phyloP scores from a whole-genome alignment of 148 eudicot genomes.

The Fagopyrum esculentum region DNA sequence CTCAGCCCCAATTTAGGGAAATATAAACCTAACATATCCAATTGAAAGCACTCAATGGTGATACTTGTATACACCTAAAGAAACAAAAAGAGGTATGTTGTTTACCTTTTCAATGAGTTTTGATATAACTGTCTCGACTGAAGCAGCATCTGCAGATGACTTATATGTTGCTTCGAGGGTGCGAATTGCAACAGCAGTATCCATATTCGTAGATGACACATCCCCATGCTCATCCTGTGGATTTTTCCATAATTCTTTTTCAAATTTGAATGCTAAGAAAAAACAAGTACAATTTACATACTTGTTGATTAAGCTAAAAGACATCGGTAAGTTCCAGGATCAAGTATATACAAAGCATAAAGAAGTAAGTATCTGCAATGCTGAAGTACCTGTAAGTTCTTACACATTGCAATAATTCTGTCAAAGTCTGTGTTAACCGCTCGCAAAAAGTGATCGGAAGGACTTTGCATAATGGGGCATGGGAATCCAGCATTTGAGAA shows the following conservation, averaged over 20 bases:
- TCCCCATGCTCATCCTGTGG: slow-evolving; percentile 94
- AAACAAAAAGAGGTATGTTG: neutral
- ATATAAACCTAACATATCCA: neutral
- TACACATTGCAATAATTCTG: slow-evolving; percentile 96
- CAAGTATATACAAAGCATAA: neutral
- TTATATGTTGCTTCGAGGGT: slow-evolving; percentile 95
- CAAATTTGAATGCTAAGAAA: neutral
- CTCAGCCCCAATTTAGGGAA: neutral
- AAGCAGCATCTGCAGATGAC: slow-evolving; percentile 93
- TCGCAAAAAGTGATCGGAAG: slow-evolving; percentile 94
- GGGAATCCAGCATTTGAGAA: slow-evolving; percentile 99
- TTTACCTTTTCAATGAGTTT: slow-evolving; percentile 82
- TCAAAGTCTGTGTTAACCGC: slow-evolving; percentile 97
- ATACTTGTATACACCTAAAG: neutral
- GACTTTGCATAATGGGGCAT: slow-evolving; percentile 99
- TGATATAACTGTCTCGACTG: slow-evolving; percentile 83
- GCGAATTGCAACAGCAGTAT: slow-evolving; percentile 99
- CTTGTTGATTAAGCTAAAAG: too few relatives aligned
- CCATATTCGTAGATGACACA: slow-evolving; percentile 91
- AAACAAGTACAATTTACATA: neutral
- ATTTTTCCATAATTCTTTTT: neutral
- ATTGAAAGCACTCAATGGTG: too few relatives aligned
- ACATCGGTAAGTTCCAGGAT: too few relatives aligned
- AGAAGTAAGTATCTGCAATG: neutral
- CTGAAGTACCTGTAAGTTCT: slow-evolving; percentile 77